Evolutionary conservation across 2,329 filamentous ascomycete genomes (phyloP), one percentile per base, ranked within the genome.

Genomic region (Pestalotiopsis sp.): DNA sequence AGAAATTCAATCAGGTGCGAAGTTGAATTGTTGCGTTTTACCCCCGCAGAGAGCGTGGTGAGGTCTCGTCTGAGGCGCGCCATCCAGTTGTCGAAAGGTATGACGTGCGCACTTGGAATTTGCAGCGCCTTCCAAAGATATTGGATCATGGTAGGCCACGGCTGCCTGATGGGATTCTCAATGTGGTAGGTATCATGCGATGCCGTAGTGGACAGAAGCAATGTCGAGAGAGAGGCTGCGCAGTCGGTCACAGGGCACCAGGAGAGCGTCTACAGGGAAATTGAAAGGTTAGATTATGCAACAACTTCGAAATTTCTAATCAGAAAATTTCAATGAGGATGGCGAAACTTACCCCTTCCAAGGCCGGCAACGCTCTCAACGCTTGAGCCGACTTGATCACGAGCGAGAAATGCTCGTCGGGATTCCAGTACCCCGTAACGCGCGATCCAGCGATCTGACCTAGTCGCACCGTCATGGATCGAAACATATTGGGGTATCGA

Each of bases 361-460:
- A 68, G 14, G 81, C 77, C 0, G 86, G 85, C 3, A 85, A 71
- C 0, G 73, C 77, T 0, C 75, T 74, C 0, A 87, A 69, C 0
- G 81, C 81, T 71, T 88, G 83, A 0, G 82, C 80, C 0, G 82
- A 85, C 73, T 87, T 87, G 67, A 87, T 71, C 31, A 89, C 64
- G 68, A 86, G 85, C 0, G 76, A 71, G 5, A 88, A 75, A 70
- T 88, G 84, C 71, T 89, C 86, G 31, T 80, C 77, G 0, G 81
- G 77, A 71, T 89, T 89, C 87, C 87, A 89, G 71, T 83, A 84
- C 0, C 86, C 86, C 66, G 76, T 86, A 0, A 68, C 77, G 3
- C 72, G 80, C 0, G 82, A 85, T 0, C 87, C 87, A 0, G 86
- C 80, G 45, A 90, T 84, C 72, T 90, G 87, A 0, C 84, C 87